Evolutionary conservation across 2,329 filamentous ascomycete genomes (phyloP), one percentile per base, ranked within the genome.

Genomic region (Talaromyces amestolkiae): DNA sequence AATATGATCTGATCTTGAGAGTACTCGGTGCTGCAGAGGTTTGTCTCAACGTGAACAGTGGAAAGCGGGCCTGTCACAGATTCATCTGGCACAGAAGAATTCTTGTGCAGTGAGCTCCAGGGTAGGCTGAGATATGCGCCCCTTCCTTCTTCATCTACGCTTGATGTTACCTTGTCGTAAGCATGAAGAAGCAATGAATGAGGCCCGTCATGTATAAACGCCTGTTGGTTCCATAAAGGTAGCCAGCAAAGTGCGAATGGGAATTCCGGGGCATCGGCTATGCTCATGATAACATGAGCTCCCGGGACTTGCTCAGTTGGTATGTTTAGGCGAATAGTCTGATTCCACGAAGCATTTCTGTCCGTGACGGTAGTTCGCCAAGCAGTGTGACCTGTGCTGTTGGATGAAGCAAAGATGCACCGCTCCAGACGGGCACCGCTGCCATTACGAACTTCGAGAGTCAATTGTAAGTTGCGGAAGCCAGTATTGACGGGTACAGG

Each of bases 201-300:
- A 22, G 87, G 80, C 0, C 94, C 94, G 74, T 99, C 94, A 58
- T 89, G 86, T 60, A 96, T 87, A 73, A 99, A 99, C 0, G 95
- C 94, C 66, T 93, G 88, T 27, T 92, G 87, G 61, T 94, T 91
- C 95, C 96, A 99, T 2, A 99, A 83, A 0, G 95, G 95, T 82
- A 99, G 89, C 84, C 96, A 93, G 15, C 91, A 91, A 51, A 98
- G 84, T 2, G 95, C 94, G 76, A 98, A 97, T 0, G 95, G 93
- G 54, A 92, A 89, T 63, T 90, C 89, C 0, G 94, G 93, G 60
- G 91, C 87, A 78, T 98, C 93, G 9, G 93, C 89, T 63, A 99
- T 81, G 70, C 92, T 93, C 86, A 99, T 91, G 39, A 96, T 91
- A 31, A 98, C 82, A 79, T 99, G 95, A 11, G 91, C 89, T 24